Conservation (phyloP, 2,329 filamentous ascomycete genomes). For the Chaetomium olivaceum region DNA sequence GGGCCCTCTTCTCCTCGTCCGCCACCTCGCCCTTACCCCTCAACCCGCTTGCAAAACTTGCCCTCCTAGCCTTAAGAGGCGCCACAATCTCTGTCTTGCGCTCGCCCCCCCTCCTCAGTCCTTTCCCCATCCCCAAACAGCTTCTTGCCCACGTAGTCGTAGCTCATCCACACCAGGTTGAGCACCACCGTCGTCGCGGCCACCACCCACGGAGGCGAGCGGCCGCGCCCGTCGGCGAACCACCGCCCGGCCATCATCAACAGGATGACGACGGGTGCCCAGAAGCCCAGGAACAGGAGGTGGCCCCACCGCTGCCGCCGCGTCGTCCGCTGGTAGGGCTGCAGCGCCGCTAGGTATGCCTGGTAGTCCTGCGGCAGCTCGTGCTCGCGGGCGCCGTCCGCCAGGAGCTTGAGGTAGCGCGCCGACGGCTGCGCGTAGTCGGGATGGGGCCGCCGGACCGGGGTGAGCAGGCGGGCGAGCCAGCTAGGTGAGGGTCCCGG, state of each 20-base stretch:
- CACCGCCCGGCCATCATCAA: conserved; percentile 51
- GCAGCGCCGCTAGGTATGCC: conserved; percentile 67
- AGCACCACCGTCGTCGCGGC: conserved; percentile 54
- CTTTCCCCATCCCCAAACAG: conserved; percentile 86
- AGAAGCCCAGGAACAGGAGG: conserved; percentile 60
- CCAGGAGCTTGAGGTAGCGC: conserved; percentile 80
- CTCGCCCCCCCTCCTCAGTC: conserved; percentile 41
- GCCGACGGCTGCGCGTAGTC: conserved; percentile 79
- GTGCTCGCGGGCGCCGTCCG: conserved; percentile 76
- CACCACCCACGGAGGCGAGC: conserved; percentile 67
- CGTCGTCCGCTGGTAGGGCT: conserved; percentile 70
- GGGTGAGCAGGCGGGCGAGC: conserved; percentile 45
- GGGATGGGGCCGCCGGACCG: conserved; percentile 59
- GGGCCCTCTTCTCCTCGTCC: conserved; percentile 25
- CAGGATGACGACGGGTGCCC: conserved; percentile 58
- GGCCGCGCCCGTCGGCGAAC: conserved; percentile 63
- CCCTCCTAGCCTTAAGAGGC: conserved; percentile 17
- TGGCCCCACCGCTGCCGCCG: conserved; percentile 66
- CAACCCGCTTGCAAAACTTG: conserved; percentile 19
- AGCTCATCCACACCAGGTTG: conserved; percentile 47
- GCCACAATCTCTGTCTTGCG: background rate
- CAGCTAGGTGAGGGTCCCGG: conserved; percentile 42
- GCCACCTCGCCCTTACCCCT: conserved; percentile 22
- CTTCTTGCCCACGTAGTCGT: conserved; percentile 52
- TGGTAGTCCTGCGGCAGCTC: conserved; percentile 77